Percentiles rank a stretch among this genome's conserved stretches.
Evolutionary conservation across 352 stramenopile genomes (phyloP).

Genomic region (Phytophthora melonis): DNA sequence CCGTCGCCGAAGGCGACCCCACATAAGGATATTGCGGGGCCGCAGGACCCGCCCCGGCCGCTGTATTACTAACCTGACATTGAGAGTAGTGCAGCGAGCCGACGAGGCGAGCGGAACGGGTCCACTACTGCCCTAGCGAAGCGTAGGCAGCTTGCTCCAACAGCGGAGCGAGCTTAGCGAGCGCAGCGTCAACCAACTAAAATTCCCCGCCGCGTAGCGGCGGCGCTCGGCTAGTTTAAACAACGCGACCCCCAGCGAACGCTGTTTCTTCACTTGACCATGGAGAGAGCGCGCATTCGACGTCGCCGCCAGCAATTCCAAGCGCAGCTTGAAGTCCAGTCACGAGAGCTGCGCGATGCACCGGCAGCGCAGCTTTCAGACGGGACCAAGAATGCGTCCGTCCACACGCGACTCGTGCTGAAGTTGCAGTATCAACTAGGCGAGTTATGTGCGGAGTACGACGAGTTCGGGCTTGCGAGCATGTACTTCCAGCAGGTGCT

Average conservation of each 20-base stretch:
- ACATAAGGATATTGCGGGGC: no score
- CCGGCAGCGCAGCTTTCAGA: constrained; percentile 14
- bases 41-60: no score
- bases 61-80: no score
- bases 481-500: constrained; percentile 52
- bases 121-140: no score
- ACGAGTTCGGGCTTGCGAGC: constrained; percentile 40
- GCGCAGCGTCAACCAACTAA: no score
- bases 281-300: constrained; percentile 42
- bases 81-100: no score
- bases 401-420: constrained; percentile 25
- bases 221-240: no score
- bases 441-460: constrained; percentile 42
- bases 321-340: constrained; percentile 30
- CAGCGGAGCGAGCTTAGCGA: no score
- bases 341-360: constrained; percentile 33
- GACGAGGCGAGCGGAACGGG: no score
- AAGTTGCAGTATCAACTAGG: constrained; percentile 48
- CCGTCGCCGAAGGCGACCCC: no score
- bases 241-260: constrained; percentile 5
- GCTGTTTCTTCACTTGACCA: constrained; percentile 8
- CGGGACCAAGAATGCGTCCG: constrained; percentile 2
- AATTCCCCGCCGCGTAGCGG: no score
- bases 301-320: constrained; percentile 47
- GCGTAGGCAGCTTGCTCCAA: no score